Evolutionary conservation across 169 alveolate species (phyloP).

Genomic region (Eimeria sp.): DNA sequence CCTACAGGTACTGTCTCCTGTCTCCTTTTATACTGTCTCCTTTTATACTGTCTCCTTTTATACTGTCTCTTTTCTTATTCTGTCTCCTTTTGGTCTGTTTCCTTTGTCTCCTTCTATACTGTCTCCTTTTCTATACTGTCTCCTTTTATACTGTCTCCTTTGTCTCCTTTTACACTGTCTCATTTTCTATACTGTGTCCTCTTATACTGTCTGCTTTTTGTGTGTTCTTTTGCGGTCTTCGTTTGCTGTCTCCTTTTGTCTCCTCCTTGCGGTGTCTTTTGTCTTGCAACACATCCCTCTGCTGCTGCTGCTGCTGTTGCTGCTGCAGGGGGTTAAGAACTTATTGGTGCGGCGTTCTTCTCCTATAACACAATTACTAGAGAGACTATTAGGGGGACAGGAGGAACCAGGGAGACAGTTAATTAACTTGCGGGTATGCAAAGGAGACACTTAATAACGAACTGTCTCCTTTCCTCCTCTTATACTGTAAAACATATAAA

Average conservation of each 20-base stretch:
- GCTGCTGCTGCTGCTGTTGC: constrained; percentile 9
- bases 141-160: background rate
- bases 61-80: too few relatives aligned
- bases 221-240: background rate
- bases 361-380: constrained; percentile 24
- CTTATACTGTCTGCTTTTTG: too few relatives aligned
- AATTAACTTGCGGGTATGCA: background rate
- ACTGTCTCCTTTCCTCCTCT: background rate
- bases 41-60: too few relatives aligned
- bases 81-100: too few relatives aligned
- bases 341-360: constrained; percentile 39
- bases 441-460: too few relatives aligned
- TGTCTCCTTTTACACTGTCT: background rate
- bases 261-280: too few relatives aligned
- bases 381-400: constrained; percentile 39
- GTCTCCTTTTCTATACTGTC: background rate
- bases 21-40: too few relatives aligned
- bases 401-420: constrained; percentile 11
- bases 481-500: too few relatives aligned
- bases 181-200: too few relatives aligned
- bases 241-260: background rate
- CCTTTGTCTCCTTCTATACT: too few relatives aligned
- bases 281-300: too few relatives aligned
- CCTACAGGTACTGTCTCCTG: too few relatives aligned
- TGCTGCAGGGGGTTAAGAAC: constrained; percentile 40